Evolutionary conservation across 78 protist species (phyloP), one percentile per base, ranked within the genome.

Genomic region (Mantamonas sphyraenae): DNA sequence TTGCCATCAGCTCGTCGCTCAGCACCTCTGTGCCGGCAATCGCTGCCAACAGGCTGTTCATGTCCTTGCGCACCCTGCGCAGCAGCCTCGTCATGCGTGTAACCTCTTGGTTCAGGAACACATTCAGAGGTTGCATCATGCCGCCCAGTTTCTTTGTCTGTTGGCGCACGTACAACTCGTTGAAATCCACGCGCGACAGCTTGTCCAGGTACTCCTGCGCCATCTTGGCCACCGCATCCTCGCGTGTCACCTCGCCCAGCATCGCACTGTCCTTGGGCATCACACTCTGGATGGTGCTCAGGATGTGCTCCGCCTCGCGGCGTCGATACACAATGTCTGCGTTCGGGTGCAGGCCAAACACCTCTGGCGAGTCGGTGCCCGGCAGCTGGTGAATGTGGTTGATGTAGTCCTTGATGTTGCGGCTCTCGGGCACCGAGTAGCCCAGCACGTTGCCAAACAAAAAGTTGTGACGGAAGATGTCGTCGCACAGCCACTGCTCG

Each of bases 311-410:
- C 3, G 91, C 56, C 42, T 73, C 71, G 4, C 14, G 0, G 51
- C 73, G 14, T 22, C 85, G 72, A 79, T 60, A 85, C 35, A 86
- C 73, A 17, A 93, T 76, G 64, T 93, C 93, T 16, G 94, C 94
- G 74, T 86, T 93, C 56, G 77, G 0, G 79, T 87, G 90, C 64
- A 93, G 53, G 20, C 97, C 94, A 45, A 93, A 85, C 28, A 90
- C 74, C 68, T 77, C 87, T 17, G 94, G 94, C 1, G 39, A 28
- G 80, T 93, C 94, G n/a, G 58, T 47, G 20, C 20, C 47, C 9
- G 90, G 89, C 20, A 85, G 57, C 17, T 33, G 9, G 43, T 83
- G 84, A 31, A 82, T 59, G 64, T 71, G 71, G 34, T 68, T 53
- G 26, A 63, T 74, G 69, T 45, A 78, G 24, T 40, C 61, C 1